Evolutionary conservation across 345 rosid species (phyloP), one percentile per base, ranked within the genome.

Genomic region (Leavenworthia alabamica): DNA sequence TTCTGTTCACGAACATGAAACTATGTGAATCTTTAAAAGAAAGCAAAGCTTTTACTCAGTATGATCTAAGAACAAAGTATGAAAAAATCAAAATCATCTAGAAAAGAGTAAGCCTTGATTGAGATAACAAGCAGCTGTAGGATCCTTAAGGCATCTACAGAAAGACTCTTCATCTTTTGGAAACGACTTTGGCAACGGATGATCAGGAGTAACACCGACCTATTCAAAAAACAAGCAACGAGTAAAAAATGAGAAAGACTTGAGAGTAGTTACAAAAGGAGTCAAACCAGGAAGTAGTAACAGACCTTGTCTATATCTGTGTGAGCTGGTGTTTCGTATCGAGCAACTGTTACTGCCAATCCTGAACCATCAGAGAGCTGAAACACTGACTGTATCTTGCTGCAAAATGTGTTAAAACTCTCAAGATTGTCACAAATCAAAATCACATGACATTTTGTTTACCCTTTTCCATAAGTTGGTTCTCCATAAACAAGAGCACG

Each of bases 391-490:
- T 93, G 99, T 75, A 93, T 93, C 82, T 93, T 89, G 47, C 97
- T 87, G 87, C 78, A 78, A 29, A 49, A 56, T 9, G 22, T 33
- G 53, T 56, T 13, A 3, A 39, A 66, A 48, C 52, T 66, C 47
- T 48, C 45, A 23, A n/a, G 1, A 49, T 2, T 41, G n/a, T 57
- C 29, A 49, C 55, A 50, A 33, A 50, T 15, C 10, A 48, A 28
- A 13, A 56, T 26, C 2, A 1, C 14, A n/a, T n/a, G n/a, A 20
- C 20, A 3, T 29, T 47, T 2, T 7, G 22, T 14, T 60, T 93
- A 93, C 99, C 99, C 99, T 82, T 93, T 93, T 28, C 99, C 97
- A 44, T 74, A 93, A 49, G 97, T 93, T 1, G 94, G 85, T 66
- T 89, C 96, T 47, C 99, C 99, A 35, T 76, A 85, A 63, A 93